These are phyloP conservation scores for Sphagnurus paluster DNA, from an alignment of 1,284 basidiomycete genomes.

Conservation along the genomic window DNA sequence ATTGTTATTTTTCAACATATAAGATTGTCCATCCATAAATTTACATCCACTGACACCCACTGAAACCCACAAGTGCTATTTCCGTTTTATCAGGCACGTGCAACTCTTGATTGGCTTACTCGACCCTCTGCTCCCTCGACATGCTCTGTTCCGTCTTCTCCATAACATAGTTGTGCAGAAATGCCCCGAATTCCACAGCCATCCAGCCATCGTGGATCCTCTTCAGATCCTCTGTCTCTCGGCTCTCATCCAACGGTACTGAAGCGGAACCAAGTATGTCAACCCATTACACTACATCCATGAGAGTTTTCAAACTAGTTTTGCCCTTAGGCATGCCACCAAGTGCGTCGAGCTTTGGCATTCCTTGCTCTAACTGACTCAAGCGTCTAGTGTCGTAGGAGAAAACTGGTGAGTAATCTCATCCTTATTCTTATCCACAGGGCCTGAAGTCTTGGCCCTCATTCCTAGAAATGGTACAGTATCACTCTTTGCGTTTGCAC, in stretches of 20 bases:
- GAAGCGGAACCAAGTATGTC: conserved; percentile 57
- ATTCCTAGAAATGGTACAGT: conserved; percentile 62
- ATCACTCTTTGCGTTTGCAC: not conserved
- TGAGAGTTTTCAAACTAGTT: conserved; percentile 4
- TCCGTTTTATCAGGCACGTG: conserved; percentile 16
- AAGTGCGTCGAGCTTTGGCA: conserved; percentile 31
- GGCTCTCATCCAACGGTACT: conserved; percentile 48
- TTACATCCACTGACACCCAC: not conserved
- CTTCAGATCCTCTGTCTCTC: conserved; percentile 29
- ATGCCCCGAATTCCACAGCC: conserved; percentile 30
- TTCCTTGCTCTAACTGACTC: conserved; percentile 27
- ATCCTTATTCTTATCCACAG: conserved; percentile 1
- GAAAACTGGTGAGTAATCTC: conserved; percentile 61
- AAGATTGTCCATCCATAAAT: not conserved
- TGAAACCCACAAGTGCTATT: conserved; percentile 12
- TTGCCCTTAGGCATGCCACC: conserved; percentile 44
- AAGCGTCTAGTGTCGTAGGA: conserved; percentile 55
- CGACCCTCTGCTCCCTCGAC: conserved; percentile 5
- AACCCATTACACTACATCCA: not conserved
- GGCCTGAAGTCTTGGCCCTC: conserved; percentile 13
- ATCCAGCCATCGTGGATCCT: conserved; percentile 23
- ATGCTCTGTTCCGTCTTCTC: no score
- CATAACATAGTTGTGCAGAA: conserved; percentile 3
- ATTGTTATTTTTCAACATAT: conserved; percentile 16
- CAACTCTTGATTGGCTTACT: not conserved